Percentiles rank a stretch among this genome's conserved stretches.
Conservation (phyloP, 306 rosid species). For the Quercus berberidifolia region DNA sequence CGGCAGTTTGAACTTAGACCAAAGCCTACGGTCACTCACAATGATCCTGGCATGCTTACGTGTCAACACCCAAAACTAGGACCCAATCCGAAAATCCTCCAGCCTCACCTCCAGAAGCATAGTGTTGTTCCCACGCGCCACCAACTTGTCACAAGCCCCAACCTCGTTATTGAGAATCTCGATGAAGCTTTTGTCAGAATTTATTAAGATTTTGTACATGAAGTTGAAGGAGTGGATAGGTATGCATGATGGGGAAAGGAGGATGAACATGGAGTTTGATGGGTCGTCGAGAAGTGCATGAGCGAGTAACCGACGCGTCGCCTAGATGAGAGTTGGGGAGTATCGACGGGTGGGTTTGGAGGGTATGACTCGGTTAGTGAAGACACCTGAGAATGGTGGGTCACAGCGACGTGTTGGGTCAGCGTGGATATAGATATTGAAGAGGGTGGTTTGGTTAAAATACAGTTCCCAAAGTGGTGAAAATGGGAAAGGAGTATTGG, state of each 20-base stretch:
- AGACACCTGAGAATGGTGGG: slow-evolving; percentile 54
- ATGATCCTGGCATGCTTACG: slow-evolving; percentile 66
- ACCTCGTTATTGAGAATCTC: slow-evolving; percentile 53
- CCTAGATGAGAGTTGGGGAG: slow-evolving; percentile 46
- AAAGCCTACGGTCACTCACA: slow-evolving; percentile 33
- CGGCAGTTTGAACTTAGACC: slow-evolving; percentile 56
- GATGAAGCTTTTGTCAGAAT: slow-evolving; percentile 50
- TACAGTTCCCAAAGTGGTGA: slow-evolving; percentile 65
- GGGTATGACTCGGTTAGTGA: slow-evolving; percentile 41
- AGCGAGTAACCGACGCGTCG: slow-evolving; percentile 57
- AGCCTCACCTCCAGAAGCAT: slow-evolving; percentile 61
- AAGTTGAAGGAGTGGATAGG: slow-evolving; percentile 67
- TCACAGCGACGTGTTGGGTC: slow-evolving; percentile 46
- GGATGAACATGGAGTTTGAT: slow-evolving; percentile 51
- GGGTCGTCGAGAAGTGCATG: slow-evolving; percentile 58
- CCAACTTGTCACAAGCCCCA: slow-evolving; percentile 46
- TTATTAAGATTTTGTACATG: slow-evolving; percentile 39
- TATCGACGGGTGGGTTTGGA: slow-evolving; percentile 41
- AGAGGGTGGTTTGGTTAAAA: slow-evolving; percentile 36
- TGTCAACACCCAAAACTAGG: slow-evolving; percentile 72
- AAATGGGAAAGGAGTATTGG: slow-evolving; percentile 55
- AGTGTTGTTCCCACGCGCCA: slow-evolving; percentile 55
- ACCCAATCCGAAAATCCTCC: slow-evolving; percentile 62
- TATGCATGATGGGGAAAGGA: slow-evolving; percentile 55
- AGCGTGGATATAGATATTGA: slow-evolving; percentile 63